Conservation (phyloP, 2,329 filamentous ascomycete species). For the Diaporthe helianthi region DNA sequence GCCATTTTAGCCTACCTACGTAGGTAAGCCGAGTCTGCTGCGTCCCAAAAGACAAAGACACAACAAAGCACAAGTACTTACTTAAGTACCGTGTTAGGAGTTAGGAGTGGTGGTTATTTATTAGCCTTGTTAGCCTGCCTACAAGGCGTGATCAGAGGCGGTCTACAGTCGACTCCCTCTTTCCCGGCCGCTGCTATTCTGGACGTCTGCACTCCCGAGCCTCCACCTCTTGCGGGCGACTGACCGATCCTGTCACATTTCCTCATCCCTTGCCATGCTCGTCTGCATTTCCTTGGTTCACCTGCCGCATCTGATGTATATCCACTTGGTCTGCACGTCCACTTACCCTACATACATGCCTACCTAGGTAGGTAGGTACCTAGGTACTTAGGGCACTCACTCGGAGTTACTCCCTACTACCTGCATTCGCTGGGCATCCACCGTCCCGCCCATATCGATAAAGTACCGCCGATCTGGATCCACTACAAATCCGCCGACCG, state of each 20-base stretch:
- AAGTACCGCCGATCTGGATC: conserved; percentile 16
- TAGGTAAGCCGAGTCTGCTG: conserved; percentile 4
- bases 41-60: conserved; percentile 13
- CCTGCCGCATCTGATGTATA: conserved; percentile 14
- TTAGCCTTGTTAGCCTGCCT: no score
- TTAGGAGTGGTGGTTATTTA: not conserved
- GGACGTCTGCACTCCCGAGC: not conserved
- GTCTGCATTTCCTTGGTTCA: conserved; percentile 14
- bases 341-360: not conserved
- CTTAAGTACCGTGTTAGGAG: no score
- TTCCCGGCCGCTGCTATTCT: not conserved
- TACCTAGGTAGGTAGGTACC: no score
- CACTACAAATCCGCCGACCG: conserved; percentile 5
- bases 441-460: conserved; percentile 15
- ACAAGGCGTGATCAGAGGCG: conserved; percentile 20
- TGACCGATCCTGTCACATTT: conserved; percentile 10
- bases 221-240: not conserved
- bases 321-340: not conserved
- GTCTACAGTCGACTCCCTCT: not conserved
- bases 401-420: no score
- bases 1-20: no score
- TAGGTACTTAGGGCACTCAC: no score
- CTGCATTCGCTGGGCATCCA: not conserved
- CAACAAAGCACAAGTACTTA: conserved; percentile 1
- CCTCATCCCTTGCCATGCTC: not conserved